Conservation (phyloP, 768 basidiomycete species). For the Boletus rex-veris region DNA sequence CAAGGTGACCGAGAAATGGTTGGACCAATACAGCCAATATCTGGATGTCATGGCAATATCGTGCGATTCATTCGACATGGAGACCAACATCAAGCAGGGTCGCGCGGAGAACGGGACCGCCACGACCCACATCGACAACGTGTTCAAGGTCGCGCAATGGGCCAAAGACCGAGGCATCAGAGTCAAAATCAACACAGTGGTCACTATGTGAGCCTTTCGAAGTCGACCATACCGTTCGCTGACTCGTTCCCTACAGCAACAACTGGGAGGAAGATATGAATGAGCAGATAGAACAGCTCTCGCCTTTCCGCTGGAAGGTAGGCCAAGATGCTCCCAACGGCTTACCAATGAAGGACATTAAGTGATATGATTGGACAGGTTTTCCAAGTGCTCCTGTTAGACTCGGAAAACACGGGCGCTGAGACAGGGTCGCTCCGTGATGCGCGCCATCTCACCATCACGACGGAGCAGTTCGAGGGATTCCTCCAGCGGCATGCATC, state of each 20-base stretch:
- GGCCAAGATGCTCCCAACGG: background rate
- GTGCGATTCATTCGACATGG: constrained; percentile 38
- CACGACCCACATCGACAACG: constrained; percentile 31
- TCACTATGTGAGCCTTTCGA: constrained; percentile 24
- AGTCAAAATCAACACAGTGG: constrained; percentile 37
- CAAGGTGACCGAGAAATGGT: constrained; percentile 41
- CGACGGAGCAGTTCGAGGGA: background rate
- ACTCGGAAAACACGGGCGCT: constrained; percentile 35
- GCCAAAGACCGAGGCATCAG: constrained; percentile 34
- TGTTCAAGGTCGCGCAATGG: constrained; percentile 37
- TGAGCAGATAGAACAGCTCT: constrained; percentile 31
- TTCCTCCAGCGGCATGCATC: background rate
- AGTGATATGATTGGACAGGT: constrained; percentile 18
- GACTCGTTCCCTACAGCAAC: constrained; percentile 17
- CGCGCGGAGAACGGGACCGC: constrained; percentile 31
- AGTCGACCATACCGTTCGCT: background rate
- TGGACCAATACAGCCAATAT: constrained; percentile 37
- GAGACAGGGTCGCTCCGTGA: constrained; percentile 33
- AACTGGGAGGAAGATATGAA: constrained; percentile 43
- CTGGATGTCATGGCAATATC: constrained; percentile 42
- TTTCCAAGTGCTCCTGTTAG: constrained; percentile 36
- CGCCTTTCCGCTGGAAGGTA: constrained; percentile 41
- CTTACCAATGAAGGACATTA: too few species aligned
- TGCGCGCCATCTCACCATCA: constrained; percentile 33
- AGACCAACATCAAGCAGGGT: constrained; percentile 35